Conservation (phyloP, 805 yeast genomes). For the Candida yuanshanica region DNA sequence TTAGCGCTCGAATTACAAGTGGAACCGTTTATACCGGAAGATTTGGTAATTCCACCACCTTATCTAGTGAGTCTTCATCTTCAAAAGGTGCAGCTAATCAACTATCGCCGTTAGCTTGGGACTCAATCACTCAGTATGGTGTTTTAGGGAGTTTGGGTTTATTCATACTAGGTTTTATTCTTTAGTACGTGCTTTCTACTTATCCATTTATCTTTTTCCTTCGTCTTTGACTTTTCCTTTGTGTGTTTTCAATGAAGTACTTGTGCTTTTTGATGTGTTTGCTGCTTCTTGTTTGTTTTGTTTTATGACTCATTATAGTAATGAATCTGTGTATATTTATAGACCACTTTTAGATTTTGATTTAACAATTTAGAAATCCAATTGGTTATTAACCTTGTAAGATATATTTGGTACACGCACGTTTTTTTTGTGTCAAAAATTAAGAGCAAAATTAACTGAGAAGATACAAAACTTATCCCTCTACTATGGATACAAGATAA, state of each 20-base stretch:
- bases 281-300: too few species aligned
- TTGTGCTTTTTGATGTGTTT: too few species aligned
- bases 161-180: not conserved
- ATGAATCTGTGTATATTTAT: too few species aligned
- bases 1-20: slow-evolving; percentile 9
- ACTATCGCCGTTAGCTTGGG: not conserved
- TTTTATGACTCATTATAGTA: too few species aligned
- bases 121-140: not conserved
- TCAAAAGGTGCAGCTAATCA: not conserved
- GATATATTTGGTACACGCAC: not conserved
- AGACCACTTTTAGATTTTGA: not conserved
- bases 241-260: too few species aligned
- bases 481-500: too few species aligned
- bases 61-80: not conserved
- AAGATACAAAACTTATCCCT: too few species aligned
- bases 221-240: not conserved
- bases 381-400: not conserved
- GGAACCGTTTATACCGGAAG: slow-evolving; percentile 12
- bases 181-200: too few species aligned
- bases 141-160: not conserved
- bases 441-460: not conserved
- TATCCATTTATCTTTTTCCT: not conserved
- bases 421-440: not conserved
- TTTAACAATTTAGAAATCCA: too few species aligned
- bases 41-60: not conserved